Conservation (phyloP, 306 rosid species). For the Castanopsis chinensis region DNA sequence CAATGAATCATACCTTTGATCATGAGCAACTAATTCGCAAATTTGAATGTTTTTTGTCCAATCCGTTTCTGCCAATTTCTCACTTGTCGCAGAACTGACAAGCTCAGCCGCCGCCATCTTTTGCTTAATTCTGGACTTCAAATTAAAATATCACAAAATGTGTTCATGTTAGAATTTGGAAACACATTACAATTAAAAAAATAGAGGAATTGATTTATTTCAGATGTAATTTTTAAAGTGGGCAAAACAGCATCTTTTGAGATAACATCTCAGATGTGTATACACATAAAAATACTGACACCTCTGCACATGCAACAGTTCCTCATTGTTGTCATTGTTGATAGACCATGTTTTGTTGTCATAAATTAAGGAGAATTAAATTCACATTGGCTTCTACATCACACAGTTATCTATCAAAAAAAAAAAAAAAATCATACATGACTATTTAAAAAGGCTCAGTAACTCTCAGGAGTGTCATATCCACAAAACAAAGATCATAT, state of each 20-base stretch:
- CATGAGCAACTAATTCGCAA: constrained; percentile 81
- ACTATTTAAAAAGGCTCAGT: not conserved
- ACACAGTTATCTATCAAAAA: not conserved
- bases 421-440: not conserved
- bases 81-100: constrained; percentile 83
- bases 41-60: constrained; percentile 87
- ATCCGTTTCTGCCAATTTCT: constrained; percentile 72
- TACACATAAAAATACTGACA: not conserved
- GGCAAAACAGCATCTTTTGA: not conserved
- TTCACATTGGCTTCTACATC: not conserved
- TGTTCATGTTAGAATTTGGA: not conserved
- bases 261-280: not conserved
- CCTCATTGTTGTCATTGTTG: too few relatives aligned
- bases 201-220: constrained; percentile 1
- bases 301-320: not conserved
- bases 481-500: not conserved
- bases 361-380: not conserved
- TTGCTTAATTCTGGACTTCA: constrained; percentile 15
- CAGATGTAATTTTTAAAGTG: not conserved
- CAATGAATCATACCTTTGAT: constrained; percentile 57
- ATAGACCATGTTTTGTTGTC: too few relatives aligned
- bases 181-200: not conserved
- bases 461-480: constrained; percentile 6
- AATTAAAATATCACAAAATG: constrained; percentile 14
- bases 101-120: constrained; percentile 90